Evolutionary conservation across 2,329 filamentous ascomycete species (phyloP).

Genomic region (Arthrobotrys megalospora): DNA sequence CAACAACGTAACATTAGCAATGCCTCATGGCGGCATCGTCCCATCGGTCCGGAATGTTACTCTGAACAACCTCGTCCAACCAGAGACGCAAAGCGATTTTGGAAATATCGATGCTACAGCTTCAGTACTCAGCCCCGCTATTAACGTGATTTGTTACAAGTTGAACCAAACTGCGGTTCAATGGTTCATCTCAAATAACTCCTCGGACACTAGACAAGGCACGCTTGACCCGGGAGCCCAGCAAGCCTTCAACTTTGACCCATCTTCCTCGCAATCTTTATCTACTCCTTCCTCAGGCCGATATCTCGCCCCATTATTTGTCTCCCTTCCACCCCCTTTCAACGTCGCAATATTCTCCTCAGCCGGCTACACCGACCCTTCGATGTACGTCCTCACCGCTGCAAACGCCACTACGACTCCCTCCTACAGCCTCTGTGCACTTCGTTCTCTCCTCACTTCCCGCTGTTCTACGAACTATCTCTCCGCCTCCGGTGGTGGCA

Average conservation of each 20-base stretch:
- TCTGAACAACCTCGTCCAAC: conserved; percentile 79
- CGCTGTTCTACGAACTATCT: conserved; percentile 77
- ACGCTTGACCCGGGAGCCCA: conserved; percentile 63
- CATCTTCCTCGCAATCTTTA: conserved; percentile 70
- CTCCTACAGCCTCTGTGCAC: conserved; percentile 78
- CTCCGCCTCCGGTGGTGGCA: conserved; percentile 73
- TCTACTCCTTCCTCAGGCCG: conserved; percentile 77
- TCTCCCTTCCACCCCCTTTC: conserved; percentile 71
- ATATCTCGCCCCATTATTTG: conserved; percentile 71
- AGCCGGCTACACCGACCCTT: conserved; percentile 68
- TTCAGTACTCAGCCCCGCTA: conserved; percentile 77
- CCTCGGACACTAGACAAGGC: conserved; percentile 64
- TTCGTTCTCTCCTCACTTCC: conserved; percentile 76
- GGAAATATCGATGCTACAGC: conserved; percentile 79
- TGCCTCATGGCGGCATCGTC: conserved; percentile 80
- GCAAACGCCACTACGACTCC: conserved; percentile 65
- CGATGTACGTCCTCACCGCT: conserved; percentile 78
- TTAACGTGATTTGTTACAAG: conserved; percentile 82
- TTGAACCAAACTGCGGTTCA: conserved; percentile 67
- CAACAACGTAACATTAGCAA: conserved; percentile 82
- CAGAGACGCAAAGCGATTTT: conserved; percentile 75
- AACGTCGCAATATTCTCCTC: conserved; percentile 78
- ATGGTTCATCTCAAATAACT: conserved; percentile 60
- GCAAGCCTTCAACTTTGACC: conserved; percentile 65
- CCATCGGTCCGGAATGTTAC: conserved; percentile 76